Evolutionary conservation across 495 filamentous ascomycete species (phyloP), one percentile per base, ranked within the genome.

Genomic region (Penicillium coprophilum): DNA sequence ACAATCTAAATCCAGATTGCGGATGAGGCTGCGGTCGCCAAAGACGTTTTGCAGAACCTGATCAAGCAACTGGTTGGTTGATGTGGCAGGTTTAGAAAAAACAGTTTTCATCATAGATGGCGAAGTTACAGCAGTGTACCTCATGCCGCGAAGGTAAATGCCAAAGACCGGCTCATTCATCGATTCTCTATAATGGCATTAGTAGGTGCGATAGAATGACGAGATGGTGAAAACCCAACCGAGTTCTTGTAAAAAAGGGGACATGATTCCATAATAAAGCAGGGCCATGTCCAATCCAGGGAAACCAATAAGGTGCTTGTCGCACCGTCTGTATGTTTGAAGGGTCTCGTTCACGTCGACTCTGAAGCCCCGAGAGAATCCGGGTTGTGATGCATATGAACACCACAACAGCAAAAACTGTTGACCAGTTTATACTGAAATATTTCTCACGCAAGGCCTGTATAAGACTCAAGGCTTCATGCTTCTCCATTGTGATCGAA

Each of bases 231-330:
- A 49, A 38, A 20, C 72, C 71, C 30, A 63, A 84, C 79, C 71
- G 70, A 6, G 72, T 57, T 51, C 70, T 60, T 30, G 62, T 59
- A 12, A 81, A 55, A 46, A 81, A 78, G 8, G 60, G 56, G 17
- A 77, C 68, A 63, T 75, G 70, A 49, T 78, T 62, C 63, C 76
- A 73, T 15, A 77, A 56, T 62, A 83, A 73, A 19, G 74, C 68
- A 23, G 77, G 52, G 12, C 77, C 68, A 71, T 87, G 83, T 38
- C 84, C 81, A 2, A 86, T 34, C 56, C 77, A 71, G 12, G 84
- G 84, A 8, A 86, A 51, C 81, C 82, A 87, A 68, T 86, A 87
- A 12, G 84, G 82, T 10, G 76, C 50, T 32, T 69, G 59, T 57
- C 71, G 72, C 40, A 81, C 72, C 46, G 52, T 64, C 56, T 62